A percentile compares a stretch with the other conserved stretches of the same genome.
phyloP scores from a whole-genome alignment of 306 rosid genomes.

The Rosa chinensis region DNA sequence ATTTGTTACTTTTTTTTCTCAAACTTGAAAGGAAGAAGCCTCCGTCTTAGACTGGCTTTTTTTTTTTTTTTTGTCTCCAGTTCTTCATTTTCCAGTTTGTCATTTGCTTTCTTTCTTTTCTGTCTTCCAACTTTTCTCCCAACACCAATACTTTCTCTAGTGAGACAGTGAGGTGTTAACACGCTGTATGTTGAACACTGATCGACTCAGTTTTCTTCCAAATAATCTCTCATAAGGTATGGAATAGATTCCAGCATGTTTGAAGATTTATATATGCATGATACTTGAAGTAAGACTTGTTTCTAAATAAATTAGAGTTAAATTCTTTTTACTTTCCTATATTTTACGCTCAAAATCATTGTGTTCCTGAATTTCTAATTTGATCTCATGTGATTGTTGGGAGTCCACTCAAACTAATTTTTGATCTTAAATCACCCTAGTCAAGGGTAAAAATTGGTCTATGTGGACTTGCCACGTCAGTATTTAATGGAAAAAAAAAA shows the following conservation, averaged over 20 bases:
- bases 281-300: background rate
- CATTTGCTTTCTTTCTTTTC: constrained; percentile 15
- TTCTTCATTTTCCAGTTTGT: constrained; percentile 1
- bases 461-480: too few species aligned
- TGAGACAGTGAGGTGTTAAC: background rate
- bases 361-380: too few species aligned
- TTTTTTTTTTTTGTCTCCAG: background rate
- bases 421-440: too few species aligned
- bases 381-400: too few species aligned
- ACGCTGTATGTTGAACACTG: background rate
- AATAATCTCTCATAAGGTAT: background rate
- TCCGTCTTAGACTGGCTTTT: constrained; percentile 41
- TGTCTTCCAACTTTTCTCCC: background rate
- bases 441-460: too few species aligned
- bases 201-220: background rate
- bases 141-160: background rate
- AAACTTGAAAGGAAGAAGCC: constrained; percentile 45
- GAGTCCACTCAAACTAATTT: too few species aligned
- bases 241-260: background rate
- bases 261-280: background rate
- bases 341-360: too few species aligned
- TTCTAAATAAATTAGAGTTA: too few species aligned
- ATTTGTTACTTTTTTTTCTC: constrained; percentile 28
- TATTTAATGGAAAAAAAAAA: too few species aligned
- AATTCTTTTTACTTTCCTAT: too few species aligned